phyloP scores from a whole-genome alignment of 2,329 filamentous ascomycete species.

The Monilinia vaccinii-corymbosi region DNA sequence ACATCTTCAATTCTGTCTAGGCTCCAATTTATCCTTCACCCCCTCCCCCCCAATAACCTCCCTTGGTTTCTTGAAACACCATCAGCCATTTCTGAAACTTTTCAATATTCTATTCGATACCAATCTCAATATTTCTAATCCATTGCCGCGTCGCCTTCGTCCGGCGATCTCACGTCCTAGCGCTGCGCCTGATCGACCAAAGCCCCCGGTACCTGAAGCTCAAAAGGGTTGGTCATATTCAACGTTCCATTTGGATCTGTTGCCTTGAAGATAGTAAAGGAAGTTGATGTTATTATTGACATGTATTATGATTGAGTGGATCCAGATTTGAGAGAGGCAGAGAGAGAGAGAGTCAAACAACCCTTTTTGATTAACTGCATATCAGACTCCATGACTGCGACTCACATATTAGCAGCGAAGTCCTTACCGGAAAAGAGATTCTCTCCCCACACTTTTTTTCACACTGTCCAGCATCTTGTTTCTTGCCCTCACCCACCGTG shows the following conservation, averaged over 20 bases:
- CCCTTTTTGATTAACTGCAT: neutral
- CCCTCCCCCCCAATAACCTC: neutral
- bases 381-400: neutral
- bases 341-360: neutral
- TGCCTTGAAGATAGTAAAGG: conserved; percentile 2
- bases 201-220: conserved; percentile 4
- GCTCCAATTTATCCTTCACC: neutral
- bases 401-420: conserved; percentile 6
- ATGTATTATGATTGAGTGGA: neutral
- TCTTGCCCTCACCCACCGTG: neutral
- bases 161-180: conserved; percentile 21
- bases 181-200: conserved; percentile 19
- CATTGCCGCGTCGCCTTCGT: conserved; percentile 21
- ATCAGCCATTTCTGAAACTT: neutral
- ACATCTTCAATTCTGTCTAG: neutral
- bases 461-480: neutral
- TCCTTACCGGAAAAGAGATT: conserved; percentile 5
- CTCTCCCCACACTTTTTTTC: conserved; percentile 8
- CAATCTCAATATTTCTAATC: neutral
- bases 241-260: neutral
- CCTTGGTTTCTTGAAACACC: neutral
- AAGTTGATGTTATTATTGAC: conserved; percentile 7
- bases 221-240: conserved; percentile 8
- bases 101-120: neutral
- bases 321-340: neutral